Percentiles rank a stretch among this genome's conserved stretches.
Conservation (phyloP, 345 rosid species). For the Carallia brachiata region DNA sequence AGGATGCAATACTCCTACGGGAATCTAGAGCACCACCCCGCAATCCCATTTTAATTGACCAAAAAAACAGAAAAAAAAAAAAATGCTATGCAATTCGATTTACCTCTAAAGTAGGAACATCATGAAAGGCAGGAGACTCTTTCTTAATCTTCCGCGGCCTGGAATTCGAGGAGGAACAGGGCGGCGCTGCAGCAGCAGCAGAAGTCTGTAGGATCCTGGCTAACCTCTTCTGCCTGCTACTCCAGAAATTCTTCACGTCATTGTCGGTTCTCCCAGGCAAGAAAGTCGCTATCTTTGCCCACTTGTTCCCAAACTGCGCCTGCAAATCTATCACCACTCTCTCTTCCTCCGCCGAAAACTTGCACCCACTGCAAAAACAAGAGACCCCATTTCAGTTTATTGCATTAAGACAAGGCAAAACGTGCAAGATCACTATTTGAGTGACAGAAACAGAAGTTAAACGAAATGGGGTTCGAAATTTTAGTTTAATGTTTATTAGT, state of each 20-base stretch:
- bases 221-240: slow-evolving; percentile 81
- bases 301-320: slow-evolving; percentile 78
- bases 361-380: slow-evolving; percentile 59
- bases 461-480: not conserved
- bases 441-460: not conserved
- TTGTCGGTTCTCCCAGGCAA: slow-evolving; percentile 84
- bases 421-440: not conserved
- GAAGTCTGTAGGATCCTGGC: slow-evolving; percentile 65
- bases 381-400: not conserved
- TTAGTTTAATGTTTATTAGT: not conserved
- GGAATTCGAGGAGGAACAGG: slow-evolving; percentile 37
- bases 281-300: slow-evolving; percentile 92
- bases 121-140: slow-evolving; percentile 19
- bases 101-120: slow-evolving; percentile 29
- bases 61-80: no score
- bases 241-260: slow-evolving; percentile 97
- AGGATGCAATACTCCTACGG: no score
- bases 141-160: slow-evolving; percentile 28
- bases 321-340: slow-evolving; percentile 86
- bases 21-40: no score
- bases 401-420: not conserved
- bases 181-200: slow-evolving; percentile 19
- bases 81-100: not conserved
- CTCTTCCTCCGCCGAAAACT: slow-evolving; percentile 86
- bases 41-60: no score